phyloP scores from a whole-genome alignment of 495 filamentous ascomycete genomes.

The Aspergillus mulundensis region DNA sequence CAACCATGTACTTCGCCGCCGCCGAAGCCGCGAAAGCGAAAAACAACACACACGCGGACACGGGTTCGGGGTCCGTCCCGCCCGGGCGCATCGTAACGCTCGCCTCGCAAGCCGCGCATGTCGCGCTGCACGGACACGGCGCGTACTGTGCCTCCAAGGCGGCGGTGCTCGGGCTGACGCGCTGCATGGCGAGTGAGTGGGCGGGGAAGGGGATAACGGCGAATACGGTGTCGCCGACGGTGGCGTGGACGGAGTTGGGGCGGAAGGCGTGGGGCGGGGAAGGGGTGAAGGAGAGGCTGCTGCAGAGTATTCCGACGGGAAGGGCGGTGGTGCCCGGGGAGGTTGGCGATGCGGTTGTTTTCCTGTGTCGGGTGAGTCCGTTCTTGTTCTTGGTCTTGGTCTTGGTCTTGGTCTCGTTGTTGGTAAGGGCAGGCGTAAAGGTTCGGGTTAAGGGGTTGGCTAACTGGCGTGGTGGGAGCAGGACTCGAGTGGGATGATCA shows the following conservation, averaged over 20 bases:
- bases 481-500: slow-evolving; percentile 44
- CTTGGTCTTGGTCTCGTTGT: too few species aligned
- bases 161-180: slow-evolving; percentile 42
- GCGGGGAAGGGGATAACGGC: slow-evolving; percentile 32
- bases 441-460: too few species aligned
- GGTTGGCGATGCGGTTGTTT: slow-evolving; percentile 36
- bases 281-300: slow-evolving; percentile 28
- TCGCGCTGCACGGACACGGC: slow-evolving; percentile 36
- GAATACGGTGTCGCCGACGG: slow-evolving; percentile 38
- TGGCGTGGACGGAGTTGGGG: slow-evolving; percentile 39
- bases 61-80: too few species aligned
- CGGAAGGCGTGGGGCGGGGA: slow-evolving; percentile 39
- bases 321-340: slow-evolving; percentile 42
- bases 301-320: slow-evolving; percentile 35
- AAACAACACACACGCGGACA: too few species aligned
- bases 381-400: too few species aligned
- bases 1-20: slow-evolving; percentile 29
- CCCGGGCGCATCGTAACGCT: slow-evolving; percentile 38
- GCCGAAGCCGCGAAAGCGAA: slow-evolving; percentile 10
- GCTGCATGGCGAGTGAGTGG: slow-evolving; percentile 48
- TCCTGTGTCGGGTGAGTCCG: slow-evolving; percentile 36
- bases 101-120: slow-evolving; percentile 37
- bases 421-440: too few species aligned
- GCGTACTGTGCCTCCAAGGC: slow-evolving; percentile 50
- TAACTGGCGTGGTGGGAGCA: neutral